A percentile compares a stretch with the other conserved stretches of the same genome.
Evolutionary conservation across 345 rosid species (phyloP).

Genomic region (Moringa oleifera): DNA sequence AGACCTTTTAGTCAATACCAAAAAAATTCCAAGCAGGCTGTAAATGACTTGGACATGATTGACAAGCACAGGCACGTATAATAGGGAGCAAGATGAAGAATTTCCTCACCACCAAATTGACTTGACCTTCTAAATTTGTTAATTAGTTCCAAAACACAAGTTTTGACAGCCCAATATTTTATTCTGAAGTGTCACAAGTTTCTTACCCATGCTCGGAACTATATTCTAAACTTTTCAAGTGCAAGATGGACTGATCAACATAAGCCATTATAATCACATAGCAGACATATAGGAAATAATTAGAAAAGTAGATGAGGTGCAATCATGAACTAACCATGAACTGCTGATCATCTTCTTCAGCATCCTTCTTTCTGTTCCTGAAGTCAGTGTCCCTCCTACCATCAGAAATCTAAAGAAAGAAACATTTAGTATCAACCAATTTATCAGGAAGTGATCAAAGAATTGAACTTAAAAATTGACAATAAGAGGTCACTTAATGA

Average conservation of each 20-base stretch:
- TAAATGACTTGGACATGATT: not conserved
- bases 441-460: not conserved
- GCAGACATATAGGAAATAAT: not conserved
- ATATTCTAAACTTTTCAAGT: not conserved
- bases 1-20: no score
- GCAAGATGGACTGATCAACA: not conserved
- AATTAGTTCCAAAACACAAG: not conserved
- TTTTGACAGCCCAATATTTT: not conserved
- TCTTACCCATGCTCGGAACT: not conserved
- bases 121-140: not conserved
- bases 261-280: not conserved
- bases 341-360: constrained; percentile 74
- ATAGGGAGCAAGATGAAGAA: not conserved
- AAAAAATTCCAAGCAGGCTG: not conserved
- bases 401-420: constrained; percentile 51
- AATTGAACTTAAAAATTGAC: constrained; percentile 2
- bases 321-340: constrained; percentile 50
- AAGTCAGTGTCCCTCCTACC: constrained; percentile 79
- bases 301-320: not conserved
- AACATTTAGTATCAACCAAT: constrained; percentile 7
- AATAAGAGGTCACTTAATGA: constrained; percentile 5
- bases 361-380: constrained; percentile 82
- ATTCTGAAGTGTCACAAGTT: not conserved
- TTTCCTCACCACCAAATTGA: not conserved
- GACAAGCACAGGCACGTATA: not conserved